Base-by-base conservation (phyloP, 257 asterid species). In the Buddleja alternifolia region DNA sequence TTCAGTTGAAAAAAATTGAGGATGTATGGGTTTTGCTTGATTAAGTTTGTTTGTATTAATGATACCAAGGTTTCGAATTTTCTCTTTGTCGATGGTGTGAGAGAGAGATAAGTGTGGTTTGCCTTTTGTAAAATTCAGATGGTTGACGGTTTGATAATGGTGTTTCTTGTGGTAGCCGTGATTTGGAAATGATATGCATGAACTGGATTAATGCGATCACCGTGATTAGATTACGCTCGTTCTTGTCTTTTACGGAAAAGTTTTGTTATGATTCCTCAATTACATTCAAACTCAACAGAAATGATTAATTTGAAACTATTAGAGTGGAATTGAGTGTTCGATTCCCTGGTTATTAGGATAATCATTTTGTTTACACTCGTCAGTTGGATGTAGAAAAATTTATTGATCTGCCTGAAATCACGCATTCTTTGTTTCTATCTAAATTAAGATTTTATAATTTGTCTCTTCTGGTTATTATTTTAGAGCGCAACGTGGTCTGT, bases 81-180 rank as follows among this genome's bases (percentile, higher is more conserved):
- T 23, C 50, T n/a, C 8, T 5, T 21, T 21, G 1, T 52, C 6
- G 19, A 16, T 17, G 21, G 47, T 37, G 19, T 60, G 20, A 41
- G 32, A 41, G 32, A 41, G 32, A 11, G 59, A 36, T 48, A 32
- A 58, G 51, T 39, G 17, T 11, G 24, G 40, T 54, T 61, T 23
- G 56, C n/a, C 39, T 45, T 37, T 46, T 9, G 67, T 21, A 34
- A 17, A 21, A 10, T 16, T 40, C 32, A 8, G 70, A 60, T 51
- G 70, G 17, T 29, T 69, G 23, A 41, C 14, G 46, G 47, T 29
- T 36, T 46, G 24, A 57, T 61, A 57, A 42, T 68, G 39, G 45
- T 55, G 36, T 5, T 55, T 54, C 50, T 37, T 41, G 59, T 40
- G 54, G 72, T 63, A 53, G 14, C 57, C 16, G 11, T 21, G 9